Percentiles rank a stretch among this genome's conserved stretches.
These are phyloP conservation scores for Rubia tinctorum DNA, from an alignment of 305 asterid species.

Conservation along the genomic window DNA sequence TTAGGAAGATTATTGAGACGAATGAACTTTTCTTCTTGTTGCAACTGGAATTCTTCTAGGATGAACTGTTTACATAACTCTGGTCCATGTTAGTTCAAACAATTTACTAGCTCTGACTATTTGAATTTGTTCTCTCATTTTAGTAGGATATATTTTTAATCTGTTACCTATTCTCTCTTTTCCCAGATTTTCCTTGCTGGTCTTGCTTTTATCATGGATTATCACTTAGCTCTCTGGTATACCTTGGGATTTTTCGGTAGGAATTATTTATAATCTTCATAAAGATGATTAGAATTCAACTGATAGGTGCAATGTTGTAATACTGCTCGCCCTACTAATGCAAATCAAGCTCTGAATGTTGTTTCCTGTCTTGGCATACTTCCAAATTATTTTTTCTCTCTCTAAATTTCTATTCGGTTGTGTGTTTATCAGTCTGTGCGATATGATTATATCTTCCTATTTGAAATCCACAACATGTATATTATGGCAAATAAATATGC, in stretches of 20 bases:
- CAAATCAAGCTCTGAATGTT: neutral
- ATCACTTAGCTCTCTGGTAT: slow-evolving; percentile 93
- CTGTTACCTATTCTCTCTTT: slow-evolving; percentile 19
- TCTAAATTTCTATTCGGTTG: neutral
- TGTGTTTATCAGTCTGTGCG: neutral
- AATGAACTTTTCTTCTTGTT: neutral
- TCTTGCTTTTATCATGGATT: slow-evolving; percentile 73
- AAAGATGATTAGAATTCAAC: neutral
- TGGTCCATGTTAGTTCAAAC: slow-evolving; percentile 5
- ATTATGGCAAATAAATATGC: slow-evolving; percentile 1
- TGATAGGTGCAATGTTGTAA: neutral
- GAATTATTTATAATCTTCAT: slow-evolving; percentile 21
- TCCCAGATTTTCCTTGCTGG: slow-evolving; percentile 81
- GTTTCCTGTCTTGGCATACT: neutral
- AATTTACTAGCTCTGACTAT: neutral
- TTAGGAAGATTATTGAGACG: neutral
- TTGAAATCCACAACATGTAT: neutral
- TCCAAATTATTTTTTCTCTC: neutral
- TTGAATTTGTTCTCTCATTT: neutral
- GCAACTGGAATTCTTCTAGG: neutral
- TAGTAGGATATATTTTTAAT: slow-evolving; percentile 19
- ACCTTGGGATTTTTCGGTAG: slow-evolving; percentile 68
- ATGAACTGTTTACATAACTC: neutral
- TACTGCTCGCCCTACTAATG: neutral
- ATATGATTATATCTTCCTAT: neutral